Base-by-base conservation (phyloP, 257 asterid genomes). In the Striga asiatica region DNA sequence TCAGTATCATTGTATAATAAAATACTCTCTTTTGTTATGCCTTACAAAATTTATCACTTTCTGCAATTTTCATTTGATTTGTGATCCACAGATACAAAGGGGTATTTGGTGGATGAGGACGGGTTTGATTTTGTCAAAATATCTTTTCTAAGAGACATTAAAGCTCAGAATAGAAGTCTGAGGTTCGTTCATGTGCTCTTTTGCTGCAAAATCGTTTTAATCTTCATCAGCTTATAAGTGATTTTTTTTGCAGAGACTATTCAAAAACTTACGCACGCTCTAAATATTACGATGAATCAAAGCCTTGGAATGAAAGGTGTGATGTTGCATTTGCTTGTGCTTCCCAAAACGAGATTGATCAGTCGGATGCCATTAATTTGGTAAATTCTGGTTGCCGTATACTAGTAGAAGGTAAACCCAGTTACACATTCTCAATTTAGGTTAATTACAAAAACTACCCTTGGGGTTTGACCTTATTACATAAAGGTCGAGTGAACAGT, bases 241-340 rank as follows among this genome's bases (percentile, higher is more conserved):
- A 18, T 11, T 0, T 23, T 1, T 4, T 22, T 10, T 77, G 67
- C 89, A 91, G 96, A 75, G 98, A 91, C 70, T 91, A 91, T 70
- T 83, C 98, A 47, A 89, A 89, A 71, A 86, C 95, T 16, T 91
- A 91, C 71, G 96, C 96, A 52, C 96, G 98, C 49, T 82, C 98
- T 2, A 87, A 91, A 75, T 91, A 84, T 77, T 91, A 76, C 46
- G 98, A 91, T 48, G 96, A 84, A 56, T 74, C 85, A 19, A 91
- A 84, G 79, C 98, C 98, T 62, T 91, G 98, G 98, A 77, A 58
- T 58, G 98, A 91, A 81, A 91, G 92, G 65, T 91, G 82, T 66
- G 98, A 91, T 71, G 80, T 91, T 58, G 98, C 96, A 50, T 87
- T 91, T 70, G 94, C 95, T 25, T 91, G 98, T 74, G 96, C 98